Percentiles rank a stretch among this genome's conserved stretches.
Evolutionary conservation across 805 yeast species (phyloP).

Genomic region (Hanseniaspora mollemarum): DNA sequence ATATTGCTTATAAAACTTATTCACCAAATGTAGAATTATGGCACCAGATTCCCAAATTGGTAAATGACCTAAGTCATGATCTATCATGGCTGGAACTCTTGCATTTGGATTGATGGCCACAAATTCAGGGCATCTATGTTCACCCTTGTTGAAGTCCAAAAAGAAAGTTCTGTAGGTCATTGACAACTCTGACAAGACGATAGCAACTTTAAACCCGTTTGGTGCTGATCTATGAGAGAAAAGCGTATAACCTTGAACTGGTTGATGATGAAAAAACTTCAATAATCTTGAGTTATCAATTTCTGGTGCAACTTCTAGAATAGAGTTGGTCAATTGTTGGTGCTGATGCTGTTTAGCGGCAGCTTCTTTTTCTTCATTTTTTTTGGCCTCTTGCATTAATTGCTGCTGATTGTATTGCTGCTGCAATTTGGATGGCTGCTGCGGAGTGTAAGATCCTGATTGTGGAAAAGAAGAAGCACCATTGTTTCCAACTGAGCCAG

Average conservation of each 20-base stretch:
- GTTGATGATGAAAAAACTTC: constrained; percentile 62
- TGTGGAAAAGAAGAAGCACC: constrained; percentile 7
- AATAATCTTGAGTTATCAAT: constrained; percentile 49
- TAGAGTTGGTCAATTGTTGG: constrained; percentile 17
- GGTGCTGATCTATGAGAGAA: constrained; percentile 85
- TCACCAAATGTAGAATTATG: constrained; percentile 69
- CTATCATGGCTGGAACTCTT: constrained; percentile 86
- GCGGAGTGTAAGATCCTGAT: constrained; percentile 16
- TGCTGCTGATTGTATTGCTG: constrained; percentile 25
- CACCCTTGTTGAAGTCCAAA: constrained; percentile 77
- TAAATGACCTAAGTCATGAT: constrained; percentile 68
- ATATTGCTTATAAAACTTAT: constrained; percentile 49
- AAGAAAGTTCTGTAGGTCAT: constrained; percentile 69
- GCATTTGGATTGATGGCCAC: constrained; percentile 93
- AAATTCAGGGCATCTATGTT: constrained; percentile 87
- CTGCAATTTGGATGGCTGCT: constrained; percentile 16
- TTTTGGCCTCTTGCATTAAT: constrained; percentile 7
- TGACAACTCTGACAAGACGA: constrained; percentile 72
- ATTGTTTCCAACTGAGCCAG: constrained; percentile 10
- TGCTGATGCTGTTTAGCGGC: constrained; percentile 12
- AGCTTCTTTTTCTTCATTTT: constrained; percentile 3
- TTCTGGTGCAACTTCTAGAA: constrained; percentile 19
- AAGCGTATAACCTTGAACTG: constrained; percentile 70
- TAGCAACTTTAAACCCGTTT: constrained; percentile 91
- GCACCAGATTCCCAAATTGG: constrained; percentile 95